phyloP scores from a whole-genome alignment of 306 rosid genomes.

The Cyclanthera cordifolia region DNA sequence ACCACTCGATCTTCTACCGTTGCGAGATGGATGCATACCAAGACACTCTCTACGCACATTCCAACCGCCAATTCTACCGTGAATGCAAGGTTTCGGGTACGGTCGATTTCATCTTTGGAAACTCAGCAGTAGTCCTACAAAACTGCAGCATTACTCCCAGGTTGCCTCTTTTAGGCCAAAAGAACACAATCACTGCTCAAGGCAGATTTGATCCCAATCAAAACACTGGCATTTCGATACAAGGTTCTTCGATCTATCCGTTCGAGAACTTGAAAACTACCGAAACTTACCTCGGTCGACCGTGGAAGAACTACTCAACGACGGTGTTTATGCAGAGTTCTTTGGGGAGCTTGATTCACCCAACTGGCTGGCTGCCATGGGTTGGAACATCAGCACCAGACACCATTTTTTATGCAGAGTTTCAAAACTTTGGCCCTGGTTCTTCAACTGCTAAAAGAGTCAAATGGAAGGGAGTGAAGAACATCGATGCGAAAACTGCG shows the following conservation, averaged over 20 bases:
- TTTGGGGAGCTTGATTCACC: constrained; percentile 32
- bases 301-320: constrained; percentile 81
- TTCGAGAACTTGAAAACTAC: constrained; percentile 38
- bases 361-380: constrained; percentile 89
- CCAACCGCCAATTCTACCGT: constrained; percentile 56
- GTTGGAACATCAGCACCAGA: constrained; percentile 52
- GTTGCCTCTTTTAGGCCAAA: constrained; percentile 41
- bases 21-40: constrained; percentile 54
- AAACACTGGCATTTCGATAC: constrained; percentile 62
- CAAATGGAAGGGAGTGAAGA: constrained; percentile 60
- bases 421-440: constrained; percentile 52
- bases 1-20: constrained; percentile 49
- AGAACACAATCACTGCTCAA: constrained; percentile 71
- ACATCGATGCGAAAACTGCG: constrained; percentile 27
- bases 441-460: constrained; percentile 48
- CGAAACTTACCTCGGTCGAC: constrained; percentile 61
- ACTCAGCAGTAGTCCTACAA: constrained; percentile 53
- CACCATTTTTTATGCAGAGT: constrained; percentile 62
- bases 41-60: constrained; percentile 49
- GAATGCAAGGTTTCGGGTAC: constrained; percentile 61
- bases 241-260: constrained; percentile 40
- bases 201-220: constrained; percentile 66
- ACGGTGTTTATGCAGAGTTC: constrained; percentile 38
- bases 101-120: constrained; percentile 74
- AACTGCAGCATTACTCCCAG: constrained; percentile 43